Conservation (phyloP, 2,329 filamentous ascomycete genomes). For the Phoma sp. region DNA sequence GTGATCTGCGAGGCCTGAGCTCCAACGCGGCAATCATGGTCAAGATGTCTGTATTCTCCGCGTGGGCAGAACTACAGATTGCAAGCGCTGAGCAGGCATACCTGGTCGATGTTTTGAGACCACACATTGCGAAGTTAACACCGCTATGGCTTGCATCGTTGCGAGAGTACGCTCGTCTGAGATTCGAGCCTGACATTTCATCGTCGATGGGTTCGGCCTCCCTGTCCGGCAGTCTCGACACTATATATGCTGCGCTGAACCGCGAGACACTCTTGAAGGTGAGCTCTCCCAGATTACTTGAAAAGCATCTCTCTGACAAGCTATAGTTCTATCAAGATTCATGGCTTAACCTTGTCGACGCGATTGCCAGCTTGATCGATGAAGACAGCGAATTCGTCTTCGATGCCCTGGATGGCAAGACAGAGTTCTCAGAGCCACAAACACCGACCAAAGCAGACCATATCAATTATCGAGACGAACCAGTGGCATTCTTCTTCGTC, state of each 20-base stretch:
- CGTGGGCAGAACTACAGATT: conserved; percentile 96
- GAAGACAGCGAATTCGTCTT: conserved; percentile 98
- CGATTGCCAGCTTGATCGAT: conserved; percentile 95
- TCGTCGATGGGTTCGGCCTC: conserved; percentile 83
- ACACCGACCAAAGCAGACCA: conserved; percentile 67
- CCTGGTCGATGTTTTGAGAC: conserved; percentile 83
- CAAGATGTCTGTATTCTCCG: conserved; percentile 94
- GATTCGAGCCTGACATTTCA: conserved; percentile 97
- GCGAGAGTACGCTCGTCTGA: conserved; percentile 88
- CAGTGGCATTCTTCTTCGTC: conserved; percentile 98
- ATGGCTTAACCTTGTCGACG: conserved; percentile 96
- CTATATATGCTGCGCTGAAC: conserved; percentile 93
- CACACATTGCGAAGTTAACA: conserved; percentile 87
- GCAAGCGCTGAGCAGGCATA: conserved; percentile 93
- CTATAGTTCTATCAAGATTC: conserved; percentile 89
- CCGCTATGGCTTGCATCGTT: conserved; percentile 94
- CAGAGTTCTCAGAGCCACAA: conserved; percentile 46
- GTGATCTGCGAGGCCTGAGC: conserved; percentile 89
- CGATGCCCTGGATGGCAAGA: conserved; percentile 89
- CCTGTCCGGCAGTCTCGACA: conserved; percentile 85
- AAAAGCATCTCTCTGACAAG: conserved; percentile 17
- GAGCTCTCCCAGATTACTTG: conserved; percentile 14
- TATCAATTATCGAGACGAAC: conserved; percentile 98
- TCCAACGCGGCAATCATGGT: conserved; percentile 99
- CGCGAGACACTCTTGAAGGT: conserved; percentile 85